These are phyloP conservation scores for Serendipita sp. DNA, from an alignment of 768 basidiomycete genomes.

Conservation along the genomic window DNA sequence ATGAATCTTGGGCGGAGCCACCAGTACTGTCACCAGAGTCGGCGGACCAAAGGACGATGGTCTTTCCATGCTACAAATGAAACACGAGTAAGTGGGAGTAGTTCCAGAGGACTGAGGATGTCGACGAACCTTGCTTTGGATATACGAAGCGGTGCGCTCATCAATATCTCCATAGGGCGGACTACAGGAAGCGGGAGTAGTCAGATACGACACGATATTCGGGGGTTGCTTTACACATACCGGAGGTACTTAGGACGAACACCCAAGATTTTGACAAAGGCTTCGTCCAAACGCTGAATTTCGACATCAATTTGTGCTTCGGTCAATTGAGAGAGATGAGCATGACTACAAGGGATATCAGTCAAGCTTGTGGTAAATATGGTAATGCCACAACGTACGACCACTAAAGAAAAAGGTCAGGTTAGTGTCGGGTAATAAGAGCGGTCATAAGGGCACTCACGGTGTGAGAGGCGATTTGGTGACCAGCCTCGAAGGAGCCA, in stretches of 20 bases:
- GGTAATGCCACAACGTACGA: neutral
- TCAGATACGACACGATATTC: neutral
- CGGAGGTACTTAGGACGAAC: neutral
- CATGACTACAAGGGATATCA: neutral
- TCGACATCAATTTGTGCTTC: neutral
- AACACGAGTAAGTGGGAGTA: no score
- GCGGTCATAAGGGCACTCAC: neutral
- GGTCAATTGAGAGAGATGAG: neutral
- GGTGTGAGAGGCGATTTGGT: slow-evolving; percentile 2
- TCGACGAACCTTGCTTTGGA: neutral
- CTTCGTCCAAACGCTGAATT: slow-evolving; percentile 2
- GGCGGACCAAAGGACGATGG: slow-evolving; percentile 1
- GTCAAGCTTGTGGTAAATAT: no score
- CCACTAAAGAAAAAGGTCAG: neutral
- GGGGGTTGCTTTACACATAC: neutral
- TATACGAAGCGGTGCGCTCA: neutral
- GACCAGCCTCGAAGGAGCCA: neutral
- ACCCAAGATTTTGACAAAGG: neutral
- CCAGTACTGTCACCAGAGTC: neutral
- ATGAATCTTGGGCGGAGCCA: neutral
- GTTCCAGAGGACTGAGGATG: no score
- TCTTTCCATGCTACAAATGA: neutral
- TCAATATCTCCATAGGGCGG: neutral
- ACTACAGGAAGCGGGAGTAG: neutral
- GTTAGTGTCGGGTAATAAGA: neutral